These are phyloP conservation scores for Cairneyella variabilis DNA, from an alignment of 495 filamentous ascomycete species.

Conservation along the genomic window DNA sequence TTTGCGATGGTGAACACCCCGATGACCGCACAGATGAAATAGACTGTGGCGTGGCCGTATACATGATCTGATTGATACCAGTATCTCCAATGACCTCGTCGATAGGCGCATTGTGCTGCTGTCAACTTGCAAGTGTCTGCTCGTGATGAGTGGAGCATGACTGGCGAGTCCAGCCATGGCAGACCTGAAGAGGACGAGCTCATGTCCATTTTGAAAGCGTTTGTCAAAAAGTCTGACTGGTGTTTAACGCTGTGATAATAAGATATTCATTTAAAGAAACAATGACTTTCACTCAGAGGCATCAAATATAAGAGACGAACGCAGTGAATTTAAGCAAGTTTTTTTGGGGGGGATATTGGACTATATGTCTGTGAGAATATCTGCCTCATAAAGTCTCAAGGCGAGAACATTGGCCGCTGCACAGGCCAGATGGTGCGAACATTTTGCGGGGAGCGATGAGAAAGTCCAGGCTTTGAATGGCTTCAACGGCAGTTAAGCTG, in stretches of 20 bases:
- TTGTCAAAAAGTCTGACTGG: too few species aligned
- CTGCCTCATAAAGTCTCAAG: neutral
- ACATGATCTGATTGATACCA: slow-evolving; percentile 54
- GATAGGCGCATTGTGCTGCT: slow-evolving; percentile 44
- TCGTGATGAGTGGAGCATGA: slow-evolving; percentile 45
- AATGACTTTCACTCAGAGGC: too few species aligned
- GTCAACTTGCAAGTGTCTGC: slow-evolving; percentile 42
- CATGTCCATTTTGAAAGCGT: neutral
- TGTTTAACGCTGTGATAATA: too few species aligned
- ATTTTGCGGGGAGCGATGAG: neutral
- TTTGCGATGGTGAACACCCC: slow-evolving; percentile 39
- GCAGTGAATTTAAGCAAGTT: too few species aligned
- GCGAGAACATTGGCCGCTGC: neutral
- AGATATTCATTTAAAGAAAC: too few species aligned
- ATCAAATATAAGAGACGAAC: too few species aligned
- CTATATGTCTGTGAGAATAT: neutral
- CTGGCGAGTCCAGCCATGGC: slow-evolving; percentile 43
- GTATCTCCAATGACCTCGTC: slow-evolving; percentile 42
- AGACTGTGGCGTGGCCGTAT: slow-evolving; percentile 45
- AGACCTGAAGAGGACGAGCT: neutral
- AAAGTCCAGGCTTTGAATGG: neutral
- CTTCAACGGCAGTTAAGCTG: too few species aligned
- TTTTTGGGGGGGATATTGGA: too few species aligned
- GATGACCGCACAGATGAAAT: slow-evolving; percentile 45
- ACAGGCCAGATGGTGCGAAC: neutral